Base-by-base conservation (phyloP, 2,329 filamentous ascomycete species). In the Dactylella cylindrospora region DNA sequence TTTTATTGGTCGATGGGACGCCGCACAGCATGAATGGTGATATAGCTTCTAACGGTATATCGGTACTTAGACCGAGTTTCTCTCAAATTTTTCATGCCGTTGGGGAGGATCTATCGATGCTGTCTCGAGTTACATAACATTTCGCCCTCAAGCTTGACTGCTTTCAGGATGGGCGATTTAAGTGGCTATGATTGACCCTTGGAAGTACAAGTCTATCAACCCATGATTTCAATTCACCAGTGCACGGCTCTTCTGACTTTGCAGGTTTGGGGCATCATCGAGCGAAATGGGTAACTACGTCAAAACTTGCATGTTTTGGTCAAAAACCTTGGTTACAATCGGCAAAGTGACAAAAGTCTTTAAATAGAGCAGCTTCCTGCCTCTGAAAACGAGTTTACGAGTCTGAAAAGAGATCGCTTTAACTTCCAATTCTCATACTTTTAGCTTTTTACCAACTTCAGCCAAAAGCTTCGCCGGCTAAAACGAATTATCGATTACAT, bases 221-320 rank as follows among this genome's bases (percentile, higher is more conserved):
- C 39, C 55, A 49, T 61, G 55, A 61, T 61, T 49, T 61, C 55
- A 49, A 41, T 36, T 49, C 41, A 22, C 41, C 49, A 44, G 8
- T n/a, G n/a, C n/a, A n/a, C n/a, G n/a, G n/a, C n/a, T n/a, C n/a
- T n/a, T n/a, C n/a, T n/a, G n/a, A n/a, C n/a, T n/a, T n/a, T 15
- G 39, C 49, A 31, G 36, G 13, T 35, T 61, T 53, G 23, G 55
- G 50, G 47, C 28, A 35, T 12, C 35, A 36, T 22, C 6, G 25
- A 39, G 43, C 26, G 28, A 38, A 38, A 44, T 44, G 20, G 38
- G n/a, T n/a, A n/a, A 43, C 47, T 53, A 61, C 55, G 55, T 61
- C 55, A 61, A 61, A 53, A 43, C 20, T 53, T 44, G 36, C 35
- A 47, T 43, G 28, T 61, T 53, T 52, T 46, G 15, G 23, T 13